A percentile compares a stretch with the other conserved stretches of the same genome.
These are phyloP conservation scores for Bodo saltans DNA, from an alignment of 78 protist genomes.

Conservation along the genomic window DNA sequence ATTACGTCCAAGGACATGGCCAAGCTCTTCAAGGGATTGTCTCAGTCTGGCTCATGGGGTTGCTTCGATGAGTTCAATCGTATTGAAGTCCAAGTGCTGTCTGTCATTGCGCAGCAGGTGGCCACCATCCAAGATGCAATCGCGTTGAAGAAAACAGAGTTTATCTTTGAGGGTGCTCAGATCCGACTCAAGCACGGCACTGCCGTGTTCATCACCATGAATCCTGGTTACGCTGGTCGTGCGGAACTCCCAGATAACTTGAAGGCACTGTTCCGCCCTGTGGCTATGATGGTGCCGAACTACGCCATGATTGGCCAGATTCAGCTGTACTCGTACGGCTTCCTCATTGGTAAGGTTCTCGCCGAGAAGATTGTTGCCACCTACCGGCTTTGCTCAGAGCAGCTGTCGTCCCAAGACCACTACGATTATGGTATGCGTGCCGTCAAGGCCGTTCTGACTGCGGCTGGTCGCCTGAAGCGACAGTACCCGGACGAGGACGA, in stretches of 20 bases:
- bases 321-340: conserved; percentile 71
- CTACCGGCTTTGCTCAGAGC: conserved; percentile 75
- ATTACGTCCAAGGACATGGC: conserved; percentile 67
- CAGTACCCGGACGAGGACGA: conserved; percentile 46
- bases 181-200: conserved; percentile 48
- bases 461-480: conserved; percentile 60
- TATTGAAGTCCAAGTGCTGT: conserved; percentile 76
- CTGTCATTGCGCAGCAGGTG: conserved; percentile 81
- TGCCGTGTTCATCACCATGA: conserved; percentile 84
- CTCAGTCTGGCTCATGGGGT: conserved; percentile 74
- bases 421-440: conserved; percentile 90
- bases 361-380: conserved; percentile 73
- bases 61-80: conserved; percentile 90
- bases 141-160: conserved; percentile 3
- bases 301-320: conserved; percentile 82
- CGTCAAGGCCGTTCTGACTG: conserved; percentile 67
- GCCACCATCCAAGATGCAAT: conserved; percentile 63
- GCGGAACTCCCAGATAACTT: conserved; percentile 56
- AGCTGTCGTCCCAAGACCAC: conserved; percentile 82
- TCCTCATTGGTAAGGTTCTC: conserved; percentile 46
- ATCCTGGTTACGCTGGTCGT: conserved; percentile 69
- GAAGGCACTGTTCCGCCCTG: conserved; percentile 75
- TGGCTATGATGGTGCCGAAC: conserved; percentile 75
- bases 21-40: conserved; percentile 66
- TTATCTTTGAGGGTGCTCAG: conserved; percentile 28